Conservation (phyloP, 2,329 filamentous ascomycete species). For the Sodiomyces alkalinus region DNA sequence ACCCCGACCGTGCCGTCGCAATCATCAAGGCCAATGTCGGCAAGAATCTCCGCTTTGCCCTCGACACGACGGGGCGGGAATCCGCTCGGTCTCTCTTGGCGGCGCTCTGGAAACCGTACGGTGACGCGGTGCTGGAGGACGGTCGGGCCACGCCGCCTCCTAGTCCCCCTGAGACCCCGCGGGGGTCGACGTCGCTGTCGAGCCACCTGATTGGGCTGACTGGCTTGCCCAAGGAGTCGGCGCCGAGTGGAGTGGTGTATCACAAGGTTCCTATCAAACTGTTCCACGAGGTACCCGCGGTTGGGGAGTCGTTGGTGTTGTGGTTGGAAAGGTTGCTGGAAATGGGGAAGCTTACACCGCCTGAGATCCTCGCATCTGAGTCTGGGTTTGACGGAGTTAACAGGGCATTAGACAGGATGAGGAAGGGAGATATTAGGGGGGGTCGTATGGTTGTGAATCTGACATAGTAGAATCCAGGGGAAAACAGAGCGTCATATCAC, state of each 20-base stretch:
- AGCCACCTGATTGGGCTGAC: conserved; percentile 52
- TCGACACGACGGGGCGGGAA: conserved; percentile 54
- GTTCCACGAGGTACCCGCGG: conserved; percentile 50
- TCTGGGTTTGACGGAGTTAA: conserved; percentile 54
- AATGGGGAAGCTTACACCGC: conserved; percentile 35
- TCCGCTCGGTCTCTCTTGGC: conserved; percentile 42
- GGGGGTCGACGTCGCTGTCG: conserved; percentile 8
- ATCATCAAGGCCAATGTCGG: conserved; percentile 46
- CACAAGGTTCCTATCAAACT: conserved; percentile 62
- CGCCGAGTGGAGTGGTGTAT: conserved; percentile 28
- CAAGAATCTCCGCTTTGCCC: conserved; percentile 45
- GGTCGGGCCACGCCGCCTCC: conserved; percentile 11
- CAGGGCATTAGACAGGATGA: conserved; percentile 47
- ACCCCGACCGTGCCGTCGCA: conserved; percentile 47
- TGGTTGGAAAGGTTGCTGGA: conserved; percentile 56
- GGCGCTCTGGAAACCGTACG: conserved; percentile 21
- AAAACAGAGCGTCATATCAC: too few species aligned
- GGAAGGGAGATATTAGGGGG: conserved; percentile 50
- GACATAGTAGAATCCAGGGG: too few species aligned
- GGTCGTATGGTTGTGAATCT: conserved; percentile 48
- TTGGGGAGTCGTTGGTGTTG: conserved; percentile 45
- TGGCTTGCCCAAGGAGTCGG: conserved; percentile 45
- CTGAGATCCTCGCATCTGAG: conserved; percentile 49
- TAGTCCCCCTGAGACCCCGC: conserved; percentile 23
- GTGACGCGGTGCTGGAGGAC: not conserved